Base-by-base conservation (phyloP, 495 filamentous ascomycete species). In the Penicillium steckii region DNA sequence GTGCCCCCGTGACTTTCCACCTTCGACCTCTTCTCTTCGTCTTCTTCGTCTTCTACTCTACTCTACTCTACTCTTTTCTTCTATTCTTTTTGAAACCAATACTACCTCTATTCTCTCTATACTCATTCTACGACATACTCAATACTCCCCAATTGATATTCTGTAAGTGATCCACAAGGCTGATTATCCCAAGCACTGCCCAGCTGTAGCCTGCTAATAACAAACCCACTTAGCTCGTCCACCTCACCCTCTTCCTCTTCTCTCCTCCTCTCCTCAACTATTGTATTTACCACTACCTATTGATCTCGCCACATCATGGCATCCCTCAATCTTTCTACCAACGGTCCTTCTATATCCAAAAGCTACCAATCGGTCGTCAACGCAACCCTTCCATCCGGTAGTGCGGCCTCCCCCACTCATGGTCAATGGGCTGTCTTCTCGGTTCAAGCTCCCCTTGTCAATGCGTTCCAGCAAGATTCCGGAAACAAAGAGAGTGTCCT, bases 341-440 rank as follows among this genome's bases (percentile, higher is more conserved):
- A 97, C 71, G 91, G 95, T 18, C 85, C 91, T 29, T 93, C 91
- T 27, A 96, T 97, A 69, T 88, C 85, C 47, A 88, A 86, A 69
- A 95, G 91, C 72, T 99, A 99, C 71, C 85, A 93, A 64, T 83
- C 85, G 30, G 85, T 99, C 46, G 79, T 97, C 65, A 87, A 95
- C 61, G 80, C 85, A 53, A 71, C 84, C 42, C 74, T 79, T 40
- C 77, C 87, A 12, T 81, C 87, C 27, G 85, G 85, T 4, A 58
- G 35, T 42, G 78, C 80, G 29, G 78, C 75, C 55, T 87, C 86
- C 33, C 73, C 82, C n/a, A 86, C 85, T 8, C 86, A 86, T 65
- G 88, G 77, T 19, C 83, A 89, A 73, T 99, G 94, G 94, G 95
- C 89, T 18, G 73, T 97, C 24, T 96, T 91, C 67, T 86, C 88